Evolutionary conservation across 495 filamentous ascomycete species (phyloP).

Genomic region (Hyaloscypha finlandica): DNA sequence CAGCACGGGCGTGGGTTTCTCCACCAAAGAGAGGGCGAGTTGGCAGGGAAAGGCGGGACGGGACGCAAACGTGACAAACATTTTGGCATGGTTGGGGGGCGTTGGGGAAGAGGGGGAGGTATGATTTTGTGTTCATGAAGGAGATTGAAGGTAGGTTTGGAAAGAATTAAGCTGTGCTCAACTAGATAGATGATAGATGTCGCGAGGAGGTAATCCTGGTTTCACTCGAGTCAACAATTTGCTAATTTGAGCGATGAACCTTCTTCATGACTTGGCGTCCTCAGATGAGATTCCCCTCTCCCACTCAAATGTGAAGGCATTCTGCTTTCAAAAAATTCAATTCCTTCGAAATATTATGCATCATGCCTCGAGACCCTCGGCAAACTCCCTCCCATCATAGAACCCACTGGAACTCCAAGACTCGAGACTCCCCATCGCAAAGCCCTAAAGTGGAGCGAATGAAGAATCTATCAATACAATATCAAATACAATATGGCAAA

Average conservation of each 20-base stretch:
- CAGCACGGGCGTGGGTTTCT: conserved; percentile 3
- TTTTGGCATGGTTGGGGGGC: no score
- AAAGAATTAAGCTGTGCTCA: no score
- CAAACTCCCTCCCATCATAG: conserved; percentile 1
- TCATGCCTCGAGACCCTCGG: background rate
- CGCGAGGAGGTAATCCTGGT: no score
- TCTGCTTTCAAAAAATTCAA: background rate
- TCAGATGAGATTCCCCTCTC: no score
- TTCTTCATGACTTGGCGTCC: no score
- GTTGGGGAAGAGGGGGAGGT: background rate
- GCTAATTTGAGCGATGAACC: no score
- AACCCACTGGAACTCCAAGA: conserved; percentile 3
- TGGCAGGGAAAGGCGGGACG: background rate
- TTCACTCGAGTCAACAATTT: no score
- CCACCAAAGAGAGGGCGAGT: conserved; percentile 12
- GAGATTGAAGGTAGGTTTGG: no score
- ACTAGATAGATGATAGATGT: no score
- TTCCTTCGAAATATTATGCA: conserved; percentile 1
- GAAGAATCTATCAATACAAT: conserved; percentile 28
- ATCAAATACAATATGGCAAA: conserved; percentile 20
- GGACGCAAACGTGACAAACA: background rate
- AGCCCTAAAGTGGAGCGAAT: conserved; percentile 3
- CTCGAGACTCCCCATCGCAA: background rate
- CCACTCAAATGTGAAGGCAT: background rate
- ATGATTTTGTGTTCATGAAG: no score